Base-by-base conservation (phyloP, 495 filamentous ascomycete genomes). In the Parachaetomium inaequale region DNA sequence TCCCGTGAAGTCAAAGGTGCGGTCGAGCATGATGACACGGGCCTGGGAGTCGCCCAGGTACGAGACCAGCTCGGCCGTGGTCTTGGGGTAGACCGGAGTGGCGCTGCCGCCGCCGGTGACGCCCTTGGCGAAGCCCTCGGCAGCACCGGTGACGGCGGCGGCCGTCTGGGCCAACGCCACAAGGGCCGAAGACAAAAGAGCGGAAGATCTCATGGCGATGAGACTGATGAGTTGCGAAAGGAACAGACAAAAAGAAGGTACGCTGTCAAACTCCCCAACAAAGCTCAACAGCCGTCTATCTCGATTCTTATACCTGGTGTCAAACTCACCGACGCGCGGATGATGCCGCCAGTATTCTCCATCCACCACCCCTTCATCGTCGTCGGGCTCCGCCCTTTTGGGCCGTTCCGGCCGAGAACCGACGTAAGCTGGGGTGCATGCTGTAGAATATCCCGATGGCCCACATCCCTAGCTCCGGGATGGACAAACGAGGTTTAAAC, bases 1-100 rank as follows among this genome's bases (percentile, higher is more conserved):
- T 23, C 54, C 54, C 15, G 54, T 57, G 54, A 57, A 57, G 38
- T 57, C 54, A 21, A 57, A 57, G 1, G 54, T 57, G 15, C 54
- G 54, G 54, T 57, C 54, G 26, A 57, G 54, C 40, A 57, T 55
- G 38, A 57, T 57, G 38, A 57, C 54, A 17, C 54, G 54, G 28
- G 54, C 10, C 26, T 43, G 40, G 17, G 54, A 57, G 54, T 57
- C 54, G 4, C 54, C 54, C 2, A 57, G 54, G 54, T 57, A 57
- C 17, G 54, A 57, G 7, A 57, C 54, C 14, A 57, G 26, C 34
- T 57, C 10, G 26, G 54, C 25, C 2, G 54, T 57, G 38, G 38
- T 57, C 40, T 15, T 19, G 7, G 54, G 54, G 17, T 57, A 57
- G 7, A 57, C 54, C 2, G 54, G 54, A 26, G 17, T 57, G 25